phyloP scores from a whole-genome alignment of 495 filamentous ascomycete genomes.

The Xylaria intraflava region DNA sequence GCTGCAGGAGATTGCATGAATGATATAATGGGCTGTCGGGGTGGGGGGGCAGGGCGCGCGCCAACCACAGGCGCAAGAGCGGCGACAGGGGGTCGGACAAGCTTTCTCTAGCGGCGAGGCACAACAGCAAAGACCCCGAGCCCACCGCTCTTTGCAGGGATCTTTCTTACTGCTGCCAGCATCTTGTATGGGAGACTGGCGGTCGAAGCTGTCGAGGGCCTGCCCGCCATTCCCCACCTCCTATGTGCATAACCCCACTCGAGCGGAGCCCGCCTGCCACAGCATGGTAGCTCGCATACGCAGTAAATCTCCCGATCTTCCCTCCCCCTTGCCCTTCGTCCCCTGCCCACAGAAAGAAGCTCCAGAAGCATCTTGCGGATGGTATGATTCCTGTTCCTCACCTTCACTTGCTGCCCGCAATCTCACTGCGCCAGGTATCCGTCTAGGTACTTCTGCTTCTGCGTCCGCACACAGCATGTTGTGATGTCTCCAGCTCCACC shows the following conservation, averaged over 20 bases:
- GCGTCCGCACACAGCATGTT: neutral
- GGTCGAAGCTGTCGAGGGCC: slow-evolving; percentile 17
- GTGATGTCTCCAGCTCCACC: slow-evolving; percentile 1
- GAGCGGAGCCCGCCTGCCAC: no score
- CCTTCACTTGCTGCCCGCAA: no score
- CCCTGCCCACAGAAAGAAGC: no score
- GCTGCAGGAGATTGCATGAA: slow-evolving; percentile 11
- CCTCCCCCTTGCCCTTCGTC: neutral
- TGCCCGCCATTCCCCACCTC: slow-evolving; percentile 1
- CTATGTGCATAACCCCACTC: neutral
- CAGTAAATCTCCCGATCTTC: neutral
- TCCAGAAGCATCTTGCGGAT: no score
- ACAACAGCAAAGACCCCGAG: slow-evolving; percentile 28
- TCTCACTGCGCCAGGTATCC: no score
- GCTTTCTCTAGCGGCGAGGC: slow-evolving; percentile 26
- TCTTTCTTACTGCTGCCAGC: slow-evolving; percentile 20
- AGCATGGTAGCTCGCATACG: no score
- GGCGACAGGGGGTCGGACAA: slow-evolving; percentile 5
- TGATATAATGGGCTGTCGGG: neutral
- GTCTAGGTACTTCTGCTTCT: no score
- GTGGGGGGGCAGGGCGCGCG: neutral
- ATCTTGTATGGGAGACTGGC: slow-evolving; percentile 30
- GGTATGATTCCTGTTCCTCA: neutral
- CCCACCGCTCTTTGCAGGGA: slow-evolving; percentile 31
- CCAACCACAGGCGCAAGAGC: neutral